These are phyloP conservation scores for Aspergillus ustus DNA, from an alignment of 2,329 filamentous ascomycete species.

Conservation along the genomic window DNA sequence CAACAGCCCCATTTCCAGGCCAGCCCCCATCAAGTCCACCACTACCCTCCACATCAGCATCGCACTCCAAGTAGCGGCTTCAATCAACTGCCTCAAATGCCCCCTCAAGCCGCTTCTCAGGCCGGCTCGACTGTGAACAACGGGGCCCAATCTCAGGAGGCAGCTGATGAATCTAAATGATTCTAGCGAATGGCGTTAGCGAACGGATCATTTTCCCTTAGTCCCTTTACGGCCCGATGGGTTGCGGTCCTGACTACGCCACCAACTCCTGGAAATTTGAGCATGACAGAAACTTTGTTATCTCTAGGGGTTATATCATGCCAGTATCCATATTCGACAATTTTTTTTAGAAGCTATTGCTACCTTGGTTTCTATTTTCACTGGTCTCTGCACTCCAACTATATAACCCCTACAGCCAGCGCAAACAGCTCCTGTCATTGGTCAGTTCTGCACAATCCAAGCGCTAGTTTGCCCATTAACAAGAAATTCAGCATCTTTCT, in stretches of 20 bases:
- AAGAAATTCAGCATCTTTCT: slow-evolving; percentile 8
- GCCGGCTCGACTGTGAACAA: slow-evolving; percentile 37
- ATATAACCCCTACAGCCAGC: slow-evolving; percentile 14
- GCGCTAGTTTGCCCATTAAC: slow-evolving; percentile 8
- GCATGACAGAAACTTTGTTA: slow-evolving; percentile 14
- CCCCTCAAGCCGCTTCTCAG: slow-evolving; percentile 51
- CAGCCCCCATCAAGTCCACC: slow-evolving; percentile 68
- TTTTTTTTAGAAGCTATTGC: slow-evolving; percentile 19
- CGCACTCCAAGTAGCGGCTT: slow-evolving; percentile 61
- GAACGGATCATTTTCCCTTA: slow-evolving; percentile 15
- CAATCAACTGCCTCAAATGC: slow-evolving; percentile 52
- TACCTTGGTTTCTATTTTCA: slow-evolving; percentile 16
- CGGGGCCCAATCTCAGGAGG: slow-evolving; percentile 47
- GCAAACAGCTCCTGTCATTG: slow-evolving; percentile 14
- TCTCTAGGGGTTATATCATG: slow-evolving; percentile 7
- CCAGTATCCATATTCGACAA: slow-evolving; percentile 7
- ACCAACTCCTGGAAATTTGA: slow-evolving; percentile 10
- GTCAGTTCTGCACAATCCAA: slow-evolving; percentile 9
- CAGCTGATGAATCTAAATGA: slow-evolving; percentile 56
- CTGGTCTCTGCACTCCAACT: slow-evolving; percentile 12
- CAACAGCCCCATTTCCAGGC: slow-evolving; percentile 67
- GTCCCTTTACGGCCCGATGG: slow-evolving; percentile 10
- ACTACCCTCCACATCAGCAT: slow-evolving; percentile 63
- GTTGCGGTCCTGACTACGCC: slow-evolving; percentile 5
- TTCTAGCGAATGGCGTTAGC: neutral